Base-by-base conservation (phyloP, 2,329 filamentous ascomycete species). In the Fusarium sp. region DNA sequence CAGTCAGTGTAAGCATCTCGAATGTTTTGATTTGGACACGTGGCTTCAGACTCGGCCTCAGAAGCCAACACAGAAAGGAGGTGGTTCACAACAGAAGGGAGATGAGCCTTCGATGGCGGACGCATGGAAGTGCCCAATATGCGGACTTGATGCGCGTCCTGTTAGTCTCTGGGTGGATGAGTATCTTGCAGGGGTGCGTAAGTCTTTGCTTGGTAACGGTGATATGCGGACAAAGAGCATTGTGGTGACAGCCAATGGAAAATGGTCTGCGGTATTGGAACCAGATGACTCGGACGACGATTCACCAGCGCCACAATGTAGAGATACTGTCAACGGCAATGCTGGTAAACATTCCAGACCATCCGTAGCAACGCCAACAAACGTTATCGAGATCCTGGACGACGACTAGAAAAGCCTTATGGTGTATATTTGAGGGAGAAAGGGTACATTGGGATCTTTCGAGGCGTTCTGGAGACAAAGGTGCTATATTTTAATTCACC, bases 21-120 rank as follows among this genome's bases (percentile, higher is more conserved):
- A 97, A 75, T 97, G 94, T 75, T 97, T 98, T 75, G 95, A 98
- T 76, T 87, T 97, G 9, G 86, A 91, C 20, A 94, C 87, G 1
- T 98, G 93, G 82, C 85, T 99, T 10, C 78, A 83, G 15, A 92
- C 90, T 7, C 88, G 92, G 41, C 82, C 83, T 7, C 78, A 80
- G 15, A 85, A 84, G 62, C 76, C 78, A 7, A 35, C 66, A 5
- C 56, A 56, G n/a, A 67, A 67, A 35, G 62, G 33, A 39, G 65
- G 56, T n/a, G 63, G 50, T 6, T 15, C 47, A 15, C 20, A 37
- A 2, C 37, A 68, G 35, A 35, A 59, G 23, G 71, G 66, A 9
- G 58, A 46, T 11, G 84, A 89, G 68, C 87, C 86, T 10, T 84
- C 83, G 2, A 79, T 85, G 55, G 82, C 87, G 1, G 92, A 96